Evolutionary conservation across 2,329 filamentous ascomycete species (phyloP).

Genomic region (Alternaria rosae): DNA sequence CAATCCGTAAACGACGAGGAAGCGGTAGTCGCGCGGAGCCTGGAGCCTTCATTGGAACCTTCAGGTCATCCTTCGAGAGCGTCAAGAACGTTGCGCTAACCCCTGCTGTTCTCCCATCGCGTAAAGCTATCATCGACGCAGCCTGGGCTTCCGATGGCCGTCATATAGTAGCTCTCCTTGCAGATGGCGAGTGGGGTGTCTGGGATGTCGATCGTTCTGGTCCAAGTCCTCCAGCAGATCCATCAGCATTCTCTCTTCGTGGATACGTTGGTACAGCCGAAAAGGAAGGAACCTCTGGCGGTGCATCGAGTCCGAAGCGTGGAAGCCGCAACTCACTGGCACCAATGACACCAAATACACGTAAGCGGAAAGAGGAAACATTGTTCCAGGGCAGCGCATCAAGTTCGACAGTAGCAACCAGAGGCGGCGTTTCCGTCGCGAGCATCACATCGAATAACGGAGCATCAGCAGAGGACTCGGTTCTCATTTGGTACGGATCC

Average conservation of each 20-base stretch:
- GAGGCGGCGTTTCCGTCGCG: conserved; percentile 55
- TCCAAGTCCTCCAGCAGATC: conserved; percentile 39
- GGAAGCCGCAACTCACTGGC: conserved; percentile 50
- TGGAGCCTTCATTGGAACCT: conserved; percentile 43
- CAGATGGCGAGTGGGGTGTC: conserved; percentile 62
- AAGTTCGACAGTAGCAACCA: conserved; percentile 37
- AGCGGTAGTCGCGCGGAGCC: conserved; percentile 23
- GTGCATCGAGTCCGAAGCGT: conserved; percentile 42
- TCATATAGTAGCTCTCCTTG: conserved; percentile 56
- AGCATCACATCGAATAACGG: conserved; percentile 39
- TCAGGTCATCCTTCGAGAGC: conserved; percentile 43
- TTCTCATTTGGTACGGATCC: conserved; percentile 56
- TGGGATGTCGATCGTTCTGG: conserved; percentile 55
- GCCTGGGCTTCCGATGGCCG: conserved; percentile 57
- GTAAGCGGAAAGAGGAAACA: conserved; percentile 54
- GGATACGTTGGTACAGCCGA: conserved; percentile 45
- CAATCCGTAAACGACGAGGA: conserved; percentile 29
- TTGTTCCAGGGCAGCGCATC: conserved; percentile 54
- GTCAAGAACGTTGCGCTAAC: conserved; percentile 32
- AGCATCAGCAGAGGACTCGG: conserved; percentile 52
- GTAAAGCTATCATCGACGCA: conserved; percentile 59
- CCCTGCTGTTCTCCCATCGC: conserved; percentile 45
- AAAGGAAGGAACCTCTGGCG: conserved; percentile 25
- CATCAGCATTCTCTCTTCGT: conserved; percentile 46
- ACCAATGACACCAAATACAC: conserved; percentile 61